Conservation (phyloP, 2,329 filamentous ascomycete species). For the Bipolaris cookei region DNA sequence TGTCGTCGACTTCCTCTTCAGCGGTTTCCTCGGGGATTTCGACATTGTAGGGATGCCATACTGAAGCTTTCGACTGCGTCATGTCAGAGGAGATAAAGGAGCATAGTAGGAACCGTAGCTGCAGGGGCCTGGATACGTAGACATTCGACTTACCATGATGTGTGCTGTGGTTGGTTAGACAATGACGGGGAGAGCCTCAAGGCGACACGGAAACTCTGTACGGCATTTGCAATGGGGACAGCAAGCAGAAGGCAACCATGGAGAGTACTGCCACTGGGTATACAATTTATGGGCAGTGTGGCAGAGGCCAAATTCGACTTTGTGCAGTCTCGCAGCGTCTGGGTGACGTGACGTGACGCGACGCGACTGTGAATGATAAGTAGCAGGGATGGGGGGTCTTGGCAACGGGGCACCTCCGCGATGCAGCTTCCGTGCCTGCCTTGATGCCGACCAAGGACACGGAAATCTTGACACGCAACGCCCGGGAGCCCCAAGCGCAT, state of each 20-base stretch:
- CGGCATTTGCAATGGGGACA: slow-evolving; percentile 16
- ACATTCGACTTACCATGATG: slow-evolving; percentile 32
- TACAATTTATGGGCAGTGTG: background rate
- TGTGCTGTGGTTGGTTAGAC: slow-evolving; percentile 8
- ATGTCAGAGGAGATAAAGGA: slow-evolving; percentile 12
- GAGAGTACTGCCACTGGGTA: background rate
- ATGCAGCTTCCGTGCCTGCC: slow-evolving; percentile 26
- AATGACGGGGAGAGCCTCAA: slow-evolving; percentile 9
- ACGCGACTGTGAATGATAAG: slow-evolving; percentile 20
- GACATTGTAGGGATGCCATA: slow-evolving; percentile 89
- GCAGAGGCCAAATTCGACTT: background rate
- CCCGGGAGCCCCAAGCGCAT: slow-evolving; percentile 16
- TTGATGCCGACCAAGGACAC: slow-evolving; percentile 20
- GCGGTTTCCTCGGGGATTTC: slow-evolving; percentile 88
- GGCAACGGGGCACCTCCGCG: slow-evolving; percentile 26
- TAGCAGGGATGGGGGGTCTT: slow-evolving; percentile 17
- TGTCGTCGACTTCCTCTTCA: slow-evolving; percentile 92
- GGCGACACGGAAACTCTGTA: slow-evolving; percentile 8
- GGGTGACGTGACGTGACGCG: slow-evolving; percentile 28
- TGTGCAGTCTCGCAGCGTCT: background rate
- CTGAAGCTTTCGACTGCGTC: slow-evolving; percentile 39
- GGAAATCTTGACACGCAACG: slow-evolving; percentile 24
- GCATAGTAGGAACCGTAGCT: background rate
- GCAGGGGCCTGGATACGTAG: background rate
- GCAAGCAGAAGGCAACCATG: slow-evolving; percentile 16